Base-by-base conservation (phyloP, 176 grass and related monocot species). In the Eleusine coracana region DNA sequence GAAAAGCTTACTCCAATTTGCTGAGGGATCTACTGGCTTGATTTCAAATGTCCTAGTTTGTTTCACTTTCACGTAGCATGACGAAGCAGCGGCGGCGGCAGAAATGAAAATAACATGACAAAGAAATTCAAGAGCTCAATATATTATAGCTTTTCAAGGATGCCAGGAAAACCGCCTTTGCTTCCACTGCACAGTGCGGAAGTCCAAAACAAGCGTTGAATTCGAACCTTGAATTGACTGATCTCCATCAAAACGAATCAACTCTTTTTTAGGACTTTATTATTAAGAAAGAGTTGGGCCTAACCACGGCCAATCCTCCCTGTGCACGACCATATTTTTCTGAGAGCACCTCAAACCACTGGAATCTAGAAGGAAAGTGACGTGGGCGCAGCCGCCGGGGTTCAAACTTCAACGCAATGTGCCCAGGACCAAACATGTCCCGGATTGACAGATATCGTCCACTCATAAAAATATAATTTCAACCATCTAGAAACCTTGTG, bases 401-500 rank as follows among this genome's bases (percentile, higher is more conserved):
- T 58, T n/a, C 10, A 58, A 74, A 37, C 10, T 38, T 75, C 72
- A 31, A 18, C 16, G 25, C 4, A 27, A 20, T 10, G 60, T 48
- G 60, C 9, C 40, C 18, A 18, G 7, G 23, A 34, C 76, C 60
- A 4, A 3, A 41, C 11, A 34, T 34, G 4, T 54, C 50, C 27
- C 39, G 6, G 16, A 74, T 55, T 38, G 49, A 28, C 63, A 25
- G 12, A 51, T 34, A 34, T 34, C 31, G 31, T 40, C 23, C 31
- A 27, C 45, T 20, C 23, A 3, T 10, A 29, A 5, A 29, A 36
- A 38, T 1, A 9, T 34, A 69, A 23, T 0, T n/a, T 16, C 16
- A 42, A 31, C 31, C 23, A 21, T 84, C 72, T 76, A 58, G 82
- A 46, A 84, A 76, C 49, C 31, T 58, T 25, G 10, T 15, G 36